A percentile compares a stretch with the other conserved stretches of the same genome.
Conservation (phyloP, 345 rosid species). For the Laguncularia racemosa region DNA sequence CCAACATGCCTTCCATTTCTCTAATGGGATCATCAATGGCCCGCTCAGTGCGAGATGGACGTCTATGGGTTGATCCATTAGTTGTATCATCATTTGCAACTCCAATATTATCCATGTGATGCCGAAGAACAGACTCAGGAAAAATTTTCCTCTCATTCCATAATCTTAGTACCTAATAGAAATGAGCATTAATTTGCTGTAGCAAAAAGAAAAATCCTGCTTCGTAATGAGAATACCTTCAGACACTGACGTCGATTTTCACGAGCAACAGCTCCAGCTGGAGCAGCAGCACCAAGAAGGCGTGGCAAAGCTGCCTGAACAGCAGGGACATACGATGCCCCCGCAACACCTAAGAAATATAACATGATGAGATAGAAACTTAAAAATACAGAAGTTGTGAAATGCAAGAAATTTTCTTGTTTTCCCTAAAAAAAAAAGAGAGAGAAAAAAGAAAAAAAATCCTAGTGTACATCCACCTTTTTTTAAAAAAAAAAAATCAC, state of each 20-base stretch:
- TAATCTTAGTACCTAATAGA: conserved; percentile 64
- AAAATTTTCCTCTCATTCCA: conserved; percentile 91
- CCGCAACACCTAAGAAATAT: conserved; percentile 56
- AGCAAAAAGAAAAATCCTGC: not conserved
- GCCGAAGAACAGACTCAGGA: conserved; percentile 72
- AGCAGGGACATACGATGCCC: conserved; percentile 75
- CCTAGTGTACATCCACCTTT: too few relatives aligned
- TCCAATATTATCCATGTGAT: conserved; percentile 75
- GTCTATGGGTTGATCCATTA: conserved; percentile 53
- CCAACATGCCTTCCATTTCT: conserved; percentile 98
- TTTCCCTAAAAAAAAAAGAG: too few relatives aligned
- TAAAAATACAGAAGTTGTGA: not conserved
- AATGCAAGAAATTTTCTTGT: not conserved
- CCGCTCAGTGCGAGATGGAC: conserved; percentile 92
- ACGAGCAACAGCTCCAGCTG: conserved; percentile 74
- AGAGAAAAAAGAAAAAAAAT: too few relatives aligned
- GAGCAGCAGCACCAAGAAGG: conserved; percentile 90
- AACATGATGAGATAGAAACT: not conserved
- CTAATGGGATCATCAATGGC: conserved; percentile 91
- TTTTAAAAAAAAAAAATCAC: too few relatives aligned
- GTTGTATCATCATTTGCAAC: conserved; percentile 60
- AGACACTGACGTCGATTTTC: conserved; percentile 97
- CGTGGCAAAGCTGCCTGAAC: conserved; percentile 93
- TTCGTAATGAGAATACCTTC: conserved; percentile 35
- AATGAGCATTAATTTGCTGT: conserved; percentile 2